Base-by-base conservation (phyloP, 768 basidiomycete species). In the Agrocybe chaxingu region DNA sequence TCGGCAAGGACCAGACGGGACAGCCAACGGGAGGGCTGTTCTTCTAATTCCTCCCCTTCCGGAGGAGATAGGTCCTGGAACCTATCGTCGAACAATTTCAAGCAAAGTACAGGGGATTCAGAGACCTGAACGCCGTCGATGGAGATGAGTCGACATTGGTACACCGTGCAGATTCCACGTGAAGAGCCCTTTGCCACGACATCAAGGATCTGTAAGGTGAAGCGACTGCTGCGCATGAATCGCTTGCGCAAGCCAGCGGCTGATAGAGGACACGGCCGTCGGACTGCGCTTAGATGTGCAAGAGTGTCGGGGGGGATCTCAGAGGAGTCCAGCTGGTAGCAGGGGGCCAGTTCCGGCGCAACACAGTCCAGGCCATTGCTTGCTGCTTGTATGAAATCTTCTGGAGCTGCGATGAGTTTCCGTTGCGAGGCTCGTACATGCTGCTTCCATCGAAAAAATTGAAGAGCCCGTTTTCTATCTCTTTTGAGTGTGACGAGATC, bases 391-490 rank as follows among this genome's bases (percentile, higher is more conserved):
- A 65, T 50, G 0, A 39, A 54, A 41, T 61, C 63, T 16, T 34
- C 39, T 24, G 58, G 50, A 39, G 29, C 48, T 41, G 57, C 53
- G 45, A 63, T 49, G 19, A 56, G 47, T 46, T 56, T 57, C 0
- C 54, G 43, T 39, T 47, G 32, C 8, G 56, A 42, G 35, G 48
- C 39, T 34, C 48, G 42, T n/a, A 63, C 53, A 44, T 57, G 44
- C 16, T 48, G 45, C 10, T 54, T 53, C 64, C 64, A 65, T 38
- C 62, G 62, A 51, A 63, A 62, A 47, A 63, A 63, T 50, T 65
- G 64, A 36, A 62, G 52, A 7, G 64, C 61, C 34, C 57, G 40
- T 52, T 48, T 45, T 18, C 48, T 59, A 56, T 63, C 56, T 38
- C 56, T 54, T 31, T 56, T 35, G 41, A 65, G 46, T 51, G 58